Percentiles rank a stretch among this genome's conserved stretches.
phyloP scores from a whole-genome alignment of 352 stramenopile species.

The Pythium brachiatum region DNA sequence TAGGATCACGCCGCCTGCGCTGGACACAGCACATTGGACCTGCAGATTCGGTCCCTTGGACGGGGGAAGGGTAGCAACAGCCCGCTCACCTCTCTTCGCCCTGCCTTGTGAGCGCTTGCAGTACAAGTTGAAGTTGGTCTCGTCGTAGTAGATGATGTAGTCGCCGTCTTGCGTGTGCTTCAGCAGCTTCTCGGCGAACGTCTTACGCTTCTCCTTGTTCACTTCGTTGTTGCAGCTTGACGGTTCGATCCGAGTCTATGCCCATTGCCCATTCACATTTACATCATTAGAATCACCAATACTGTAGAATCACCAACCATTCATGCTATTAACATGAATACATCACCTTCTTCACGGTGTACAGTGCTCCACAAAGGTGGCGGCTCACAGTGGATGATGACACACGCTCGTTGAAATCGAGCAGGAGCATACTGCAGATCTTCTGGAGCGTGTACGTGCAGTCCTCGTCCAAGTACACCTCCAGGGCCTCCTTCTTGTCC shows the following conservation, averaged over 20 bases:
- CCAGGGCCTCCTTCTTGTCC: background rate
- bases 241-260: conserved; percentile 6
- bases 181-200: conserved; percentile 2
- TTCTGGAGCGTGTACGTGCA: background rate
- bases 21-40: conserved; percentile 21
- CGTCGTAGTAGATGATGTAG: conserved; percentile 20
- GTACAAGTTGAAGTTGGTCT: conserved; percentile 29
- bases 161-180: conserved; percentile 1
- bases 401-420: background rate
- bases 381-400: conserved; percentile 17
- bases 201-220: conserved; percentile 25
- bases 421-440: background rate
- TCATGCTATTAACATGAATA: background rate
- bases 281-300: too few species aligned
- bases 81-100: conserved; percentile 8
- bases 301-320: background rate
- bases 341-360: conserved; percentile 20
- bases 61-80: background rate
- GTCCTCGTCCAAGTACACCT: conserved; percentile 7
- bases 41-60: conserved; percentile 26
- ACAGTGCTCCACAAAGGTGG: conserved; percentile 18
- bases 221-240: conserved; percentile 23
- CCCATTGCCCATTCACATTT: too few species aligned
- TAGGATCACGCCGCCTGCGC: conserved; percentile 8
- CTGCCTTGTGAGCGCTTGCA: conserved; percentile 14